phyloP scores from a whole-genome alignment of 2,329 filamentous ascomycete genomes.

The Balansia obtecta region DNA sequence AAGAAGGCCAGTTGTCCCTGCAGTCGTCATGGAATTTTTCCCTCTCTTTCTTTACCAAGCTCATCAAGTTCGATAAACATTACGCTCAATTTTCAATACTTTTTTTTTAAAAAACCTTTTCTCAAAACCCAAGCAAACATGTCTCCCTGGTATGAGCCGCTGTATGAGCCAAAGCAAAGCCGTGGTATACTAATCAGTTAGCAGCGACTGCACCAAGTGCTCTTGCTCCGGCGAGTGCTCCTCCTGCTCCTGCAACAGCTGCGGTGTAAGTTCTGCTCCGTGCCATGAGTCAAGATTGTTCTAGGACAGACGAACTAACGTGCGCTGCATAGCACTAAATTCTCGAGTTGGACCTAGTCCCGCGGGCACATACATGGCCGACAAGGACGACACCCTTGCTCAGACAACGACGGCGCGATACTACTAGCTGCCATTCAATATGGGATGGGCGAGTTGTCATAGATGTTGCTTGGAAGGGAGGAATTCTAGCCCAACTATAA shows the following conservation, averaged over 20 bases:
- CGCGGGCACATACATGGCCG: neutral
- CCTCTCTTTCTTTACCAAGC: neutral
- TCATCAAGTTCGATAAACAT: neutral
- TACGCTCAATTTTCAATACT: neutral
- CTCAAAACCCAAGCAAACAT: constrained; percentile 5
- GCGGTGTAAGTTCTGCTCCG: constrained; percentile 10
- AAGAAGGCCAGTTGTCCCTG: constrained; percentile 2
- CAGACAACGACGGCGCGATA: neutral
- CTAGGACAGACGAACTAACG: neutral
- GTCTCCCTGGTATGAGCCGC: constrained; percentile 9
- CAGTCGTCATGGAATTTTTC: neutral
- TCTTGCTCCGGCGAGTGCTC: constrained; percentile 12
- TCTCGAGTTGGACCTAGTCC: neutral
- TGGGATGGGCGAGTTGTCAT: neutral
- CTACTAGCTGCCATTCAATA: neutral
- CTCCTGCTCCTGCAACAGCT: constrained; percentile 12
- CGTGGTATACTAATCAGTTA: neutral
- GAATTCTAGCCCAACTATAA: neutral
- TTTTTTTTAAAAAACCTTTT: neutral
- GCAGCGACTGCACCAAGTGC: constrained; percentile 12
- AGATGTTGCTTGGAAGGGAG: neutral
- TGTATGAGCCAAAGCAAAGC: neutral
- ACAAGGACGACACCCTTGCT: neutral
- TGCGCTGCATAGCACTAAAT: neutral
- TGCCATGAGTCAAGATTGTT: neutral